Evolutionary conservation across 352 stramenopile genomes (phyloP), one percentile per base, ranked within the genome.

Genomic region (Globisporangium nunn): DNA sequence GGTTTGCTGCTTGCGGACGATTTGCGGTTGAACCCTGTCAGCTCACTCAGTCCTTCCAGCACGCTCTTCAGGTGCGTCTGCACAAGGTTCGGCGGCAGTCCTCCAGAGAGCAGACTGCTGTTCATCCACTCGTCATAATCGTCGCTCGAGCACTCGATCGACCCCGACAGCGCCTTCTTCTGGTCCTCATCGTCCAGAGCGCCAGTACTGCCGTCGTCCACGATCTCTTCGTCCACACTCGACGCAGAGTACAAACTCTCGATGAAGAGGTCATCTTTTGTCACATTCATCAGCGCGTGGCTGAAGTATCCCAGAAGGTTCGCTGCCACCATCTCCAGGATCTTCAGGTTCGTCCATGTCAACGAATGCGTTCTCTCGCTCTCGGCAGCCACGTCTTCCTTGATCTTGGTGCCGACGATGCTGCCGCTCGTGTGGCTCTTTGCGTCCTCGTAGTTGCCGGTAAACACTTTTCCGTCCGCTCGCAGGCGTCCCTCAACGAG

Each of bases 341-440:
- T 74, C 14, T 83, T 67, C 35, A 91, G 70, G 37, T 74, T 68
- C 30, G 85, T 85, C 62, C 56, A 69, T 41, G 53, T 54, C 72
- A 63, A 31, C 58, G 59, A 14, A 7, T 53, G 44, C 44, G 49
- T 50, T 5, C 17, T 8, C 4, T 61, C 56, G n/a, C 11, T 54
- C 50, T 37, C 28, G 23, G 64, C 61, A 23, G 56, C 72, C 12
- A 15, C 15, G n/a, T 64, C 49, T 35, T 61, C 56, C n/a, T 67
- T 71, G 8, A 85, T 69, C 54, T 85, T 91, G 49, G 72, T 84
- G 31, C 85, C 85, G 12, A 87, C 66, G 63, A 95, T 93, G 45
- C 72, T 87, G 44, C 85, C 85, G 55, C 80, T 90, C 11, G 85
- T 95, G 55, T 92, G 83, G 41, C 83, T 93, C 46, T 93, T 95